Evolutionary conservation across 306 rosid genomes (phyloP).

Genomic region (Trifolium subterraneum): DNA sequence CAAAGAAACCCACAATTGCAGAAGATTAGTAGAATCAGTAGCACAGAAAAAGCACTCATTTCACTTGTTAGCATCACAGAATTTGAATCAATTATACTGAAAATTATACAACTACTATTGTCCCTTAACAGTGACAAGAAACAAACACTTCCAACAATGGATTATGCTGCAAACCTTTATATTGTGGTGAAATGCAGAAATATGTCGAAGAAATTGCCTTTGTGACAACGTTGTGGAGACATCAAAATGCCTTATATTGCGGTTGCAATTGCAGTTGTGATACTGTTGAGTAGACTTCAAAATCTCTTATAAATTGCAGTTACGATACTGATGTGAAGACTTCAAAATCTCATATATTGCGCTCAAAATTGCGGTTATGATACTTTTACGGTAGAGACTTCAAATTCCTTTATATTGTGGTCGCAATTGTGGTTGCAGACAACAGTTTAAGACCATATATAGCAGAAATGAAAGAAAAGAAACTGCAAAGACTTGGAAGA

Average conservation of each 20-base stretch:
- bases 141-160: background rate
- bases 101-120: background rate
- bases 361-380: background rate
- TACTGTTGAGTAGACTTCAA: background rate
- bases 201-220: background rate
- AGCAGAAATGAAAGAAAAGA: background rate
- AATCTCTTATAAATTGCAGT: background rate
- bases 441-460: background rate
- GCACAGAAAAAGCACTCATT: constrained; percentile 49
- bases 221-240: background rate
- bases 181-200: background rate
- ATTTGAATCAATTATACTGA: background rate
- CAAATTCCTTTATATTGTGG: background rate
- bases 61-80: constrained; percentile 34
- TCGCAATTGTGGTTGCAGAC: background rate
- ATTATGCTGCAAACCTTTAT: background rate
- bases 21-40: constrained; percentile 53
- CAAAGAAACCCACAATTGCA: constrained; percentile 49
- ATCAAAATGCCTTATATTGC: background rate
- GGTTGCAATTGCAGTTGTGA: background rate
- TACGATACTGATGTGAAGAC: background rate
- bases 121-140: background rate
- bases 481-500: background rate
- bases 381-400: background rate
- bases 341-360: background rate